Evolutionary conservation across 805 yeast genomes (phyloP).

Genomic region (Zygosaccharomyces siamensis): DNA sequence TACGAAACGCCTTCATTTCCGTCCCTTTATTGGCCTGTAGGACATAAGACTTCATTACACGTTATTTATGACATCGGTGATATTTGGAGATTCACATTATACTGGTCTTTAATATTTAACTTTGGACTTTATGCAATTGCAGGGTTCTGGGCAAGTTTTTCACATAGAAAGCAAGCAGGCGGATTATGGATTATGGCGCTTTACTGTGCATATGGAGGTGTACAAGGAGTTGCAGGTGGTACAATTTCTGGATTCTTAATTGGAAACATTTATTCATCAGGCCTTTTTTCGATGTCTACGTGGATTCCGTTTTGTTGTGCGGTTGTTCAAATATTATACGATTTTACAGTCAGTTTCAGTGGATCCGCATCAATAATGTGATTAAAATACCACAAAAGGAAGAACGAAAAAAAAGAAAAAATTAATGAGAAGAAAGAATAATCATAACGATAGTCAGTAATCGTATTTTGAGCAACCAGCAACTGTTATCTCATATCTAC

Average conservation of each 20-base stretch:
- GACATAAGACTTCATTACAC: conserved; percentile 39
- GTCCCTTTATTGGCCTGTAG: conserved; percentile 66
- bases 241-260: conserved; percentile 70
- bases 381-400: background rate
- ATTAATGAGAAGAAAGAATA: no score
- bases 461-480: background rate
- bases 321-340: conserved; percentile 58
- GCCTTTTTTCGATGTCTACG: conserved; percentile 81
- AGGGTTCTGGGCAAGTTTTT: conserved; percentile 55
- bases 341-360: conserved; percentile 47
- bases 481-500: background rate
- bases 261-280: conserved; percentile 72
- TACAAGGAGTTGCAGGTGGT: conserved; percentile 68
- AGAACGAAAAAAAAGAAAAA: no score
- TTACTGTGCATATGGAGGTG: conserved; percentile 51
- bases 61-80: conserved; percentile 65
- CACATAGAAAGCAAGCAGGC: conserved; percentile 41
- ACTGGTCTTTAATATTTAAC: conserved; percentile 74
- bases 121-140: conserved; percentile 58
- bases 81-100: conserved; percentile 76
- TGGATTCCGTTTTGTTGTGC: conserved; percentile 93
- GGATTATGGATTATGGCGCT: conserved; percentile 41
- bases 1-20: conserved; percentile 79
- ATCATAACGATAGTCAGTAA: background rate
- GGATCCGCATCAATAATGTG: conserved; percentile 23